A percentile compares a stretch with the other conserved stretches of the same genome.
phyloP scores from a whole-genome alignment of 371 early-diverging fungal species.

The Nematocida ironsii region DNA sequence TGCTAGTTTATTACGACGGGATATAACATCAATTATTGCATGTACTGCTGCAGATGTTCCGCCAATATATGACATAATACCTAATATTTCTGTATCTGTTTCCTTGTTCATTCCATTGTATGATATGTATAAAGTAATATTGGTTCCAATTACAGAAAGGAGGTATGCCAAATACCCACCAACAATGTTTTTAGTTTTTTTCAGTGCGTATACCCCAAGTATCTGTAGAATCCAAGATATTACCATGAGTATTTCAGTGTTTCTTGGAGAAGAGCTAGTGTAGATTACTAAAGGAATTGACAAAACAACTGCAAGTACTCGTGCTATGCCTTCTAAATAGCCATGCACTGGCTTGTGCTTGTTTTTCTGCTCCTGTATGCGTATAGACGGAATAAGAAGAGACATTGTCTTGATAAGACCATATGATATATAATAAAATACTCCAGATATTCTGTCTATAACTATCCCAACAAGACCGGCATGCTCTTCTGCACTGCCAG shows the following conservation, averaged over 20 bases:
- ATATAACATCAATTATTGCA: constrained; percentile 42
- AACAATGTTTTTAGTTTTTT: constrained; percentile 34
- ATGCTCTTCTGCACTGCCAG: constrained; percentile 25
- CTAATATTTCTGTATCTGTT: background rate
- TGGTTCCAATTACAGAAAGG: constrained; percentile 33
- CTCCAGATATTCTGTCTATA: constrained; percentile 36
- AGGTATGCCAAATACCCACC: constrained; percentile 43
- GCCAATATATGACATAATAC: constrained; percentile 54
- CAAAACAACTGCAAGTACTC: constrained; percentile 15
- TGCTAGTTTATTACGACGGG: constrained; percentile 23
- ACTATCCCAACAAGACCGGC: constrained; percentile 21
- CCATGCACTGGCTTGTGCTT: constrained; percentile 43
- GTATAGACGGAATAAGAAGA: constrained; percentile 6
- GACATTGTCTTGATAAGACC: constrained; percentile 46
- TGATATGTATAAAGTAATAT: constrained; percentile 32
- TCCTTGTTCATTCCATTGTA: constrained; percentile 44
- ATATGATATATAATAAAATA: constrained; percentile 57
- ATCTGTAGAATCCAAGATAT: constrained; percentile 48
- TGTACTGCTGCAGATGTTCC: constrained; percentile 41
- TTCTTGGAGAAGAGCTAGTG: background rate
- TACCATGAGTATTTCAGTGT: constrained; percentile 21
- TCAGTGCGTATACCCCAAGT: constrained; percentile 14
- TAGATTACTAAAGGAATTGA: constrained; percentile 38
- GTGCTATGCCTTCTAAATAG: constrained; percentile 42
- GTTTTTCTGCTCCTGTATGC: background rate